phyloP scores from a whole-genome alignment of 768 basidiomycete species.

The Pulveroboletus sp. region DNA sequence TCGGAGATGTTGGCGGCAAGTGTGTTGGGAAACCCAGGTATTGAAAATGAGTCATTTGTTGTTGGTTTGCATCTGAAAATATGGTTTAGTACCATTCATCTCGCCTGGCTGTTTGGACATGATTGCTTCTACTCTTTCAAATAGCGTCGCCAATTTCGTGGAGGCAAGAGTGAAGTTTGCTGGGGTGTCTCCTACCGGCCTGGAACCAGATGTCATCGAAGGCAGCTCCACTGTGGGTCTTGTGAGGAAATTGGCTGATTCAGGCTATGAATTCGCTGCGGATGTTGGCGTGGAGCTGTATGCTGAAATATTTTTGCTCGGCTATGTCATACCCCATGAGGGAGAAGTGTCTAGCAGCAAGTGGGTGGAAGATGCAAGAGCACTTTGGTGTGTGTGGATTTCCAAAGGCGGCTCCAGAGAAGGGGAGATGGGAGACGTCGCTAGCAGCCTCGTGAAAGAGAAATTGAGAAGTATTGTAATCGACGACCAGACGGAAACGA shows the following conservation, averaged over 20 bases:
- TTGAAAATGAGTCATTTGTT: neutral
- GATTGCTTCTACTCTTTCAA: conserved; percentile 18
- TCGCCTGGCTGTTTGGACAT: conserved; percentile 15
- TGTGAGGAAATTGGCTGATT: conserved; percentile 12
- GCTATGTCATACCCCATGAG: conserved; percentile 14
- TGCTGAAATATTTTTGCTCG: conserved; percentile 19
- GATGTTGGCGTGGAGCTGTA: conserved; percentile 22
- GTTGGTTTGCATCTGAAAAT: neutral
- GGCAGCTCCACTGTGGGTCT: conserved; percentile 8
- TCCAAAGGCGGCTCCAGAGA: conserved; percentile 8
- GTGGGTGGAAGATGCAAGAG: conserved; percentile 22
- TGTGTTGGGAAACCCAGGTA: conserved; percentile 22
- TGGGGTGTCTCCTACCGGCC: conserved; percentile 6
- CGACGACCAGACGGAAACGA: conserved; percentile 32
- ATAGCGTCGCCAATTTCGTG: conserved; percentile 10
- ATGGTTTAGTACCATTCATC: conserved; percentile 19
- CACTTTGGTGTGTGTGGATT: conserved; percentile 32
- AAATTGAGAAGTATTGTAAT: conserved; percentile 41
- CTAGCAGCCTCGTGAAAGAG: conserved; percentile 38
- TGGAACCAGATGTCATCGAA: neutral
- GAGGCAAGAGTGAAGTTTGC: conserved; percentile 12
- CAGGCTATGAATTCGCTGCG: conserved; percentile 19
- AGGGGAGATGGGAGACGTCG: conserved; percentile 21
- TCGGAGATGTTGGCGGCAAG: conserved; percentile 1
- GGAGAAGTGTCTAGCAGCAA: conserved; percentile 7